Conservation (phyloP, 2,329 filamentous ascomycete genomes). For the Phoma sp. region DNA sequence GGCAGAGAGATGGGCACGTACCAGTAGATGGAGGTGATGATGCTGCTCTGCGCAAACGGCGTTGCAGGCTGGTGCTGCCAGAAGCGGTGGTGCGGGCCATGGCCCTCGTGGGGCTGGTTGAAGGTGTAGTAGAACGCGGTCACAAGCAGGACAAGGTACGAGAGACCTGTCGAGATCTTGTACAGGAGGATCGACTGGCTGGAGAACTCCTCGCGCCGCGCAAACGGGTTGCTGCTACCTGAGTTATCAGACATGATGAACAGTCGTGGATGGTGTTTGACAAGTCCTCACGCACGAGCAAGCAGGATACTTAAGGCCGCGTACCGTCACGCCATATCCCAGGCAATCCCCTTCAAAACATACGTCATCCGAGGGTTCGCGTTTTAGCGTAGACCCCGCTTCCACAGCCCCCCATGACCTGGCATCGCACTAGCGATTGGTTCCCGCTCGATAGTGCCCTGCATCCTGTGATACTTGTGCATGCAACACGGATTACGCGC, state of each 20-base stretch:
- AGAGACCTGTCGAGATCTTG: conserved; percentile 75
- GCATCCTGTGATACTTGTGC: conserved; percentile 8
- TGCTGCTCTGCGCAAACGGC: conserved; percentile 75
- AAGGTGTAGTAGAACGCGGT: conserved; percentile 77
- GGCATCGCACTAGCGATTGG: conserved; percentile 6
- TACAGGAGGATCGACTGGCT: conserved; percentile 70
- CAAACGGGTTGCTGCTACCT: conserved; percentile 73
- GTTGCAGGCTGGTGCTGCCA: conserved; percentile 78
- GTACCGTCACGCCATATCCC: conserved; percentile 11
- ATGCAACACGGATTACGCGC: neutral
- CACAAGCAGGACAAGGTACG: conserved; percentile 76
- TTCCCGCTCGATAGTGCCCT: conserved; percentile 1
- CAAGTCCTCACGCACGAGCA: neutral
- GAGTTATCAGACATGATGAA: conserved; percentile 9
- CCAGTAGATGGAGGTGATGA: conserved; percentile 76
- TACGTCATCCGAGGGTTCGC: conserved; percentile 12
- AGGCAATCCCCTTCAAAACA: neutral
- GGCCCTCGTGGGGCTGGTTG: conserved; percentile 67
- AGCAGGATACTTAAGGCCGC: conserved; percentile 1
- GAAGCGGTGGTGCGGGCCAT: conserved; percentile 64
- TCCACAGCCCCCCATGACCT: conserved; percentile 13
- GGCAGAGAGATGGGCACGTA: conserved; percentile 47
- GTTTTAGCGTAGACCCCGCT: conserved; percentile 14
- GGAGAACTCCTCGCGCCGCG: conserved; percentile 70
- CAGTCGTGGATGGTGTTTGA: neutral